A percentile compares a stretch with the other conserved stretches of the same genome.
Conservation (phyloP, 306 rosid genomes). For the Lagenaria siceraria region DNA sequence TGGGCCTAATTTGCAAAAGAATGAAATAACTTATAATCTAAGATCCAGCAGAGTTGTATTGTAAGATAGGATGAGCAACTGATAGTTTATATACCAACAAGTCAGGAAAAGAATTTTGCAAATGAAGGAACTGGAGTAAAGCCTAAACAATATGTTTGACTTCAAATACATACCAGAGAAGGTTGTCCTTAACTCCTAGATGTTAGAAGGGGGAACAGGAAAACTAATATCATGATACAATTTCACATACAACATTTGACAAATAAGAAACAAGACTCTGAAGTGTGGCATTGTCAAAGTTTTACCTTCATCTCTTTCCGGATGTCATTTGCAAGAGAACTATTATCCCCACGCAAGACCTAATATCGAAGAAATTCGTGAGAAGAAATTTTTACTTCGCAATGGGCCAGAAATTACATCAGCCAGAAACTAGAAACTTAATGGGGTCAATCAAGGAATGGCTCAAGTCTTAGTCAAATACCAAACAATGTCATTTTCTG, state of each 20-base stretch:
- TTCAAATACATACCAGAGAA: neutral
- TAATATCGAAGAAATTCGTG: conserved; percentile 21
- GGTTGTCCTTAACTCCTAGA: neutral
- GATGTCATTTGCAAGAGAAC: conserved; percentile 94
- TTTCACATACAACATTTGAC: neutral
- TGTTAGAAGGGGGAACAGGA: neutral
- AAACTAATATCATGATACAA: neutral
- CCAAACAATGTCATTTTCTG: neutral
- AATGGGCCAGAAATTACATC: neutral
- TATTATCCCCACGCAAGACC: conserved; percentile 96
- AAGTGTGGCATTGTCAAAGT: neutral
- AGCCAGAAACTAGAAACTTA: neutral
- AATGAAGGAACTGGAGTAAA: neutral
- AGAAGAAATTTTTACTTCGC: conserved; percentile 6
- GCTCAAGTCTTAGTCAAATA: neutral
- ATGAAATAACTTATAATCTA: neutral
- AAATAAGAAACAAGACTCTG: neutral
- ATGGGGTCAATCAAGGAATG: neutral
- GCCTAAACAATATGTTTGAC: neutral
- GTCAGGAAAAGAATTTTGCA: neutral
- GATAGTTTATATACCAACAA: neutral
- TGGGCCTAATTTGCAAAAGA: neutral
- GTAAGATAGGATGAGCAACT: neutral
- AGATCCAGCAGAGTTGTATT: neutral
- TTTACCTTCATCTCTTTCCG: conserved; percentile 97